phyloP scores from a whole-genome alignment of 192 early-diverging fungal species.

The Coemansia asiatica region DNA sequence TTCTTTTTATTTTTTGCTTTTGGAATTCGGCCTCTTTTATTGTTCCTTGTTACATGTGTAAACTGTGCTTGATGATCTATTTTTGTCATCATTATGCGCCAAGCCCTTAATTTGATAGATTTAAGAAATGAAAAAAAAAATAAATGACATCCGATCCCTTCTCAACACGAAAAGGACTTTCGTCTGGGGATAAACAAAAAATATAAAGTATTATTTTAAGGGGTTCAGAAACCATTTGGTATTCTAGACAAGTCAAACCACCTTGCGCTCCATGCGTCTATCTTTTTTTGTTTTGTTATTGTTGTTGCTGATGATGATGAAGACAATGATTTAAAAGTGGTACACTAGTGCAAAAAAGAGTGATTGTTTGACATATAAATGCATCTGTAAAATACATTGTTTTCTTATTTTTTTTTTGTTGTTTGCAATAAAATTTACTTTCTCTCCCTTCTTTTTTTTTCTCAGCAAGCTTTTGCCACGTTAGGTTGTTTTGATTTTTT shows the following conservation, averaged over 20 bases:
- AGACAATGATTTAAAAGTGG: background rate
- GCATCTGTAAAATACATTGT: background rate
- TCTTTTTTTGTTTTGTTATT: background rate
- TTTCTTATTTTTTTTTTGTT: background rate
- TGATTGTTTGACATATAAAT: background rate
- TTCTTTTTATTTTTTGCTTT: background rate
- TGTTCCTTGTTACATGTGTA: background rate
- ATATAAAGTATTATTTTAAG: background rate
- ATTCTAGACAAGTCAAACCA: no score
- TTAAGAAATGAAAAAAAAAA: background rate
- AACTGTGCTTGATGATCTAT: background rate
- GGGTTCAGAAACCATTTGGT: no score
- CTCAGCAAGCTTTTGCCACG: background rate
- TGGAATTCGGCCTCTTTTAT: background rate
- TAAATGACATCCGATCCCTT: background rate
- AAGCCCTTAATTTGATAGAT: background rate
- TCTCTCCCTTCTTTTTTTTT: constrained; percentile 6
- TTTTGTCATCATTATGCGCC: background rate
- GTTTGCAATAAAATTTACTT: constrained; percentile 1
- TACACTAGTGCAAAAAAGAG: background rate
- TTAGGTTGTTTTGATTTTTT: background rate
- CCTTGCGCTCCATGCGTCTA: no score
- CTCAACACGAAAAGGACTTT: background rate
- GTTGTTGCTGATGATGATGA: background rate
- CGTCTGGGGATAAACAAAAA: background rate